Base-by-base conservation (phyloP, 2,329 filamentous ascomycete genomes). In the Xylaria polymorpha region DNA sequence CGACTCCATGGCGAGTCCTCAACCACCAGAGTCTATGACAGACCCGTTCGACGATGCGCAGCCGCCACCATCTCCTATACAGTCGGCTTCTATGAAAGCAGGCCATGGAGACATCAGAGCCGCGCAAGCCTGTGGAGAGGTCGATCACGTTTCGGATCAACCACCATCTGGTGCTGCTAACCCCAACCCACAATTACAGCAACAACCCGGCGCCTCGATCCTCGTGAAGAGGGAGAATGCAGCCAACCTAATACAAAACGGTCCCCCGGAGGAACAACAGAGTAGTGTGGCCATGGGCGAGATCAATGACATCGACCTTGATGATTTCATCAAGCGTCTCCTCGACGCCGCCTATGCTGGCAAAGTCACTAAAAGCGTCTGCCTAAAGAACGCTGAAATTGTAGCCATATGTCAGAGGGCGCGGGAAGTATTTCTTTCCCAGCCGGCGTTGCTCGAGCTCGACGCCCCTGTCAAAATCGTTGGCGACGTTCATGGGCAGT, bases 391-490 rank as follows among this genome's bases (percentile, higher is more conserved):
- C 79, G 96, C 96, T 46, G 96, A 99, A 81, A 98, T 99, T 72
- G 92, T 91, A 56, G 94, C 95, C 69, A 95, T 99, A 72, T 99
- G 96, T 80, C 90, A 92, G 71, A 92, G 94, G 65, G 94, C 92
- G 3, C 89, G 94, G 67, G 96, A 99, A 80, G 87, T 95, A 10
- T 93, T 99, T 72, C 85, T 99, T 8, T 94, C 92, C 5, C 96
- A 99, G 78, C 96, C 96, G 4, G 94, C 96, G 1, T 85, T 99
- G 29, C 83, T 99, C 66, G 96, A 99, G 81, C 87, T 99, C 55
- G 92, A 95, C 71, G 93, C 96, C 4, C 95, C 96, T 0, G 96
- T 99, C 77, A 99, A 99, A 84, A 97, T 99, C 76, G 96, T 98
- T 35, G 95, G 95, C 60, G 95, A 98, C 79, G 94, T 98, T 15